These are phyloP conservation scores for Incumbomyces lentus DNA, from an alignment of 2,329 filamentous ascomycete species.

Conservation along the genomic window DNA sequence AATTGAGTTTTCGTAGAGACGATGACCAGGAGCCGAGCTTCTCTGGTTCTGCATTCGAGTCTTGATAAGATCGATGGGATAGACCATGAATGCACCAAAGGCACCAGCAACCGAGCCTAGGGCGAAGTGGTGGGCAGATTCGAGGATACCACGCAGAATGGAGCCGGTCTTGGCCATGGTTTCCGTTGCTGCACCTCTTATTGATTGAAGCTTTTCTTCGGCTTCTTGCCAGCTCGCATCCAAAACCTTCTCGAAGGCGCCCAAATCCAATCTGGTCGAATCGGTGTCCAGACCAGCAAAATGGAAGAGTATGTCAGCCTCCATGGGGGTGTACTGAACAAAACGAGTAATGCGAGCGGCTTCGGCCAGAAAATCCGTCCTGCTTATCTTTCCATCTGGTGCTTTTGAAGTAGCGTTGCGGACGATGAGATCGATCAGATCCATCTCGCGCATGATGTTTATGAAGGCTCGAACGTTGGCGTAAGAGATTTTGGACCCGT, in stretches of 20 bases:
- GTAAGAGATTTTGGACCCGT: slow-evolving; percentile 89
- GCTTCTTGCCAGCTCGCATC: slow-evolving; percentile 78
- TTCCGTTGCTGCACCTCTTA: slow-evolving; percentile 38
- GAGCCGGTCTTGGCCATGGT: slow-evolving; percentile 46
- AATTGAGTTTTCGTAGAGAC: slow-evolving; percentile 91
- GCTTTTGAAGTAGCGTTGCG: slow-evolving; percentile 77
- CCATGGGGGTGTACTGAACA: slow-evolving; percentile 95
- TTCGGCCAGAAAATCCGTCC: slow-evolving; percentile 88
- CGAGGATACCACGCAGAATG: slow-evolving; percentile 54
- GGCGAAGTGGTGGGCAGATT: slow-evolving; percentile 80
- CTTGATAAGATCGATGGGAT: slow-evolving; percentile 97
- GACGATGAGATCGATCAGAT: slow-evolving; percentile 87
- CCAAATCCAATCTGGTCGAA: slow-evolving; percentile 69
- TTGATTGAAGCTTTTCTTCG: slow-evolving; percentile 37
- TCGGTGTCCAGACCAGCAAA: slow-evolving; percentile 89
- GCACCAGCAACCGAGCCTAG: slow-evolving; percentile 86
- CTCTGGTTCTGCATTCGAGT: slow-evolving; percentile 98
- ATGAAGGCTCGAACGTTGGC: slow-evolving; percentile 96
- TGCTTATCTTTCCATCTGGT: slow-evolving; percentile 81
- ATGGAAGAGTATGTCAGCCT: slow-evolving; percentile 96
- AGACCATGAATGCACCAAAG: slow-evolving; percentile 98
- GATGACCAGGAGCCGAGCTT: slow-evolving; percentile 66
- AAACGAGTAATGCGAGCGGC: slow-evolving; percentile 85
- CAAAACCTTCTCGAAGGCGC: slow-evolving; percentile 87
- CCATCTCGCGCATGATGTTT: slow-evolving; percentile 97